Evolutionary conservation across 2,329 filamentous ascomycete species (phyloP), one percentile per base, ranked within the genome.

Genomic region (Coniosporium tulheliwenetii): DNA sequence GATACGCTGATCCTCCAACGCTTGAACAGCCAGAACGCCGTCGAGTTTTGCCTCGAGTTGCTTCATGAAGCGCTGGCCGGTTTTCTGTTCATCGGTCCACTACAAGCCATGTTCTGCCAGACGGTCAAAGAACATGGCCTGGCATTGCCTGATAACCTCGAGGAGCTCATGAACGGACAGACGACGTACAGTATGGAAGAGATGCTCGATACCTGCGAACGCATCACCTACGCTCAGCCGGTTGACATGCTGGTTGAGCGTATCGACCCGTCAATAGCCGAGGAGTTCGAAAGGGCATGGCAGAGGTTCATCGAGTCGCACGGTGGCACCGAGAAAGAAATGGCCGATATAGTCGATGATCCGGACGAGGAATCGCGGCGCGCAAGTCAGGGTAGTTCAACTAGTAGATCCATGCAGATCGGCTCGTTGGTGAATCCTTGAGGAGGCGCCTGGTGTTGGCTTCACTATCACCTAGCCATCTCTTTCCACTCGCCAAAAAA

Each of bases 141-240:
- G 12, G 10, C 13, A 8, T 31, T 50, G 26, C 46, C 49, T 8
- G 37, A 41, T 5, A 40, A 52, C 35, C 37, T 48, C 9, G 34
- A 44, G 10, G 40, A 50, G 14, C 36, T 49, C 5, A 51, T 52
- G 44, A 40, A 43, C 37, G 39, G 41, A 31, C 43, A 39, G 26
- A 41, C 40, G 30, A 16, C 37, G 19, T 52, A 48, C 40, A 47
- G 41, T 10, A 39, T 46, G 12, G 51, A 55, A 32, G 52, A 54
- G 16, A 43, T 53, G 32, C 43, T 55, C 5, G 51, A 53, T 36
- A 43, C 50, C 9, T 53, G 50, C 30, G 51, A 52, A 19, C 42
- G 52, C 14, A 32, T 53, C 8, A 47, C 50, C 16, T 54, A 51
- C 35, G 43, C 38, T n/a, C 50, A 52, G 39, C 52, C 52, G 13